These are phyloP conservation scores for Pelargonium fulgidum DNA, from an alignment of 441 rosid genomes.

Conservation along the genomic window DNA sequence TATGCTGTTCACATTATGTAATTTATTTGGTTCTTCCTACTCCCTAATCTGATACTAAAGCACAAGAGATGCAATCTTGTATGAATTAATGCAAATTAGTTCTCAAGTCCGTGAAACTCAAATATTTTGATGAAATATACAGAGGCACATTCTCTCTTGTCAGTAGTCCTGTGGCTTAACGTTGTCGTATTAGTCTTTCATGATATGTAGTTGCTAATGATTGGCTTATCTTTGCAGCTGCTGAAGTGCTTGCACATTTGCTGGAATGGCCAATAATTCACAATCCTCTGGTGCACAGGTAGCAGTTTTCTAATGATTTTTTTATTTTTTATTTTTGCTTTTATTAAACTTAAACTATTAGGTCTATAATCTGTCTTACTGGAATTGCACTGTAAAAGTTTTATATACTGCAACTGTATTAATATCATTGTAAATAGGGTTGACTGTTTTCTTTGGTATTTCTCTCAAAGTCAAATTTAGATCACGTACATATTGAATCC, in stretches of 20 bases:
- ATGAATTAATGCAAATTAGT: not conserved
- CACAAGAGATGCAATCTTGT: not conserved
- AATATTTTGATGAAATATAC: constrained; percentile 8
- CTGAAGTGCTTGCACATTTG: constrained; percentile 24
- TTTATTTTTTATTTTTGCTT: too few species aligned
- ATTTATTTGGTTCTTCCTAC: not conserved
- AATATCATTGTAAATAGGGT: too few species aligned
- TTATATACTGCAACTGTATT: not conserved
- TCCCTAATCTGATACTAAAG: not conserved
- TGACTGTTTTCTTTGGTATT: too few species aligned
- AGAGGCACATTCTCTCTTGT: constrained; percentile 6
- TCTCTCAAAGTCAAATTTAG: not conserved
- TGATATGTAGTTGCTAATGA: constrained; percentile 1
- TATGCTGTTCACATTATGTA: not conserved
- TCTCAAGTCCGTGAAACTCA: not conserved
- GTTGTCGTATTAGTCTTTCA: not conserved
- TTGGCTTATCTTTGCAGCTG: constrained; percentile 20
- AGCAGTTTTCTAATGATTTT: constrained; percentile 13
- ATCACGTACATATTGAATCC: constrained; percentile 8
- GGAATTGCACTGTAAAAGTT: not conserved
- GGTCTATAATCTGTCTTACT: not conserved
- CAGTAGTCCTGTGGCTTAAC: not conserved
- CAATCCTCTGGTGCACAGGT: constrained; percentile 70
- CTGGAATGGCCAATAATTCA: constrained; percentile 62
- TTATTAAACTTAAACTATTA: constrained; percentile 6